Conservation (phyloP, 768 basidiomycete species). For the Phanerochaete carnosa region DNA sequence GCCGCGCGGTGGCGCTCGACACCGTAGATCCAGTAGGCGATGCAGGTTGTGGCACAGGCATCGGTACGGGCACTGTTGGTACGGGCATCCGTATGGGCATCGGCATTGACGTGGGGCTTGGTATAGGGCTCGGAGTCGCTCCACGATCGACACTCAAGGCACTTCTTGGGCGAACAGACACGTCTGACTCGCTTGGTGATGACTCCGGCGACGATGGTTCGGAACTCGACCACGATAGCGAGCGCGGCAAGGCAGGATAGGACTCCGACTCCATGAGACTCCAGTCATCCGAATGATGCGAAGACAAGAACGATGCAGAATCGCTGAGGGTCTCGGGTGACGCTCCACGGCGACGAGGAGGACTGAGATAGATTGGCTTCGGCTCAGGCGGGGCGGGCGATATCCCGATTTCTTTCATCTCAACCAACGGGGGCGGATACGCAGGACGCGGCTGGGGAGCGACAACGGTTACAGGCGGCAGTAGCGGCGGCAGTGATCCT, state of each 20-base stretch:
- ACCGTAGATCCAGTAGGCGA: slow-evolving; percentile 32
- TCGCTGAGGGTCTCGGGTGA: slow-evolving; percentile 38
- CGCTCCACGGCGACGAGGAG: slow-evolving; percentile 39
- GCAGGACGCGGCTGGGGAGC: slow-evolving; percentile 3
- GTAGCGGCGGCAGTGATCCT: slow-evolving; percentile 9
- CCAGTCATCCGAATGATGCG: slow-evolving; percentile 74
- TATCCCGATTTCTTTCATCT: neutral
- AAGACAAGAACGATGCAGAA: slow-evolving; percentile 44
- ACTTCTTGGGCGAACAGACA: slow-evolving; percentile 5
- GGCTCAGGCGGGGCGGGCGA: slow-evolving; percentile 7
- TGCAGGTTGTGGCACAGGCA: neutral
- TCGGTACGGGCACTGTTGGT: too few relatives aligned
- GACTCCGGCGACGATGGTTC: slow-evolving; percentile 29
- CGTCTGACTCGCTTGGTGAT: slow-evolving; percentile 19
- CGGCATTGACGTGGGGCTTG: too few relatives aligned
- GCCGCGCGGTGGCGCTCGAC: slow-evolving; percentile 34
- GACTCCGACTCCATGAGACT: slow-evolving; percentile 40
- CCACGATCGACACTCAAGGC: neutral
- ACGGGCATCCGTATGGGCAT: too few relatives aligned
- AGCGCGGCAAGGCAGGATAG: slow-evolving; percentile 27
- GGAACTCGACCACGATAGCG: slow-evolving; percentile 33
- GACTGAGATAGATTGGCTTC: slow-evolving; percentile 32
- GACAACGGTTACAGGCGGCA: slow-evolving; percentile 2
- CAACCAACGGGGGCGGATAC: neutral
- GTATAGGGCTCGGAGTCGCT: slow-evolving; percentile 2